Percentiles rank a stretch among this genome's conserved stretches.
Conservation (phyloP, 2,329 filamentous ascomycete genomes). For the Cercospora sp. region DNA sequence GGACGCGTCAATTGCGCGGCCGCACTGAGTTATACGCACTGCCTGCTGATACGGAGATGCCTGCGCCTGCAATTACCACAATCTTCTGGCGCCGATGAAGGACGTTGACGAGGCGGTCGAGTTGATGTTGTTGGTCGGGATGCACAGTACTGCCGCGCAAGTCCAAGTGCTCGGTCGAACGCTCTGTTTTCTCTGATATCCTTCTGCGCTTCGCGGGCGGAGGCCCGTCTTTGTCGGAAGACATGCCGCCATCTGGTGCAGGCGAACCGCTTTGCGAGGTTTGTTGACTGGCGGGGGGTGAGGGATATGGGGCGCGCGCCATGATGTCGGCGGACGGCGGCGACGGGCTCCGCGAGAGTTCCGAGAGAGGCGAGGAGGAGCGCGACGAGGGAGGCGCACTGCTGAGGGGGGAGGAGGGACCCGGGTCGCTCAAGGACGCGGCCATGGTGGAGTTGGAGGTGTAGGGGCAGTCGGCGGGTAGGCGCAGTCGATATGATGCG, state of each 20-base stretch:
- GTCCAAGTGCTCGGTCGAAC: constrained; percentile 81
- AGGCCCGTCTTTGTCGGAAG: constrained; percentile 60
- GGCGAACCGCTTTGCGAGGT: constrained; percentile 51
- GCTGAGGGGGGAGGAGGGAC: constrained; percentile 29
- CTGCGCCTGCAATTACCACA: constrained; percentile 91
- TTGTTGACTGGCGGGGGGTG: constrained; percentile 47
- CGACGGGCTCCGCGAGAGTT: constrained; percentile 21
- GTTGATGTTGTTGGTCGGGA: constrained; percentile 59
- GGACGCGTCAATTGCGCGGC: constrained; percentile 23
- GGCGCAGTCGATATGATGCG: constrained; percentile 12
- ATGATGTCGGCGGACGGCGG: constrained; percentile 25
- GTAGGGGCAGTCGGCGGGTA: constrained; percentile 18
- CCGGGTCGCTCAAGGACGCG: constrained; percentile 7
- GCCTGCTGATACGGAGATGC: constrained; percentile 94
- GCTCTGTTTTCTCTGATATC: constrained; percentile 57
- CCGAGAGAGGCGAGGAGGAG: constrained; percentile 25
- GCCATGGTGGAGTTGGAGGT: constrained; percentile 21
- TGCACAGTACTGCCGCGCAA: constrained; percentile 57
- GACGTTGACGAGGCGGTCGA: constrained; percentile 71
- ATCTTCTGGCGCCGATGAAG: constrained; percentile 92
- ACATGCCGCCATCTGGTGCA: constrained; percentile 44
- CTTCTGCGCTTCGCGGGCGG: constrained; percentile 76
- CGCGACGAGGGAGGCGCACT: constrained; percentile 31
- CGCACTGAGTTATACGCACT: constrained; percentile 58
- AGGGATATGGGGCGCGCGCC: constrained; percentile 42